Conservation (phyloP, 768 basidiomycete species). For the Agrocybe pediades region DNA sequence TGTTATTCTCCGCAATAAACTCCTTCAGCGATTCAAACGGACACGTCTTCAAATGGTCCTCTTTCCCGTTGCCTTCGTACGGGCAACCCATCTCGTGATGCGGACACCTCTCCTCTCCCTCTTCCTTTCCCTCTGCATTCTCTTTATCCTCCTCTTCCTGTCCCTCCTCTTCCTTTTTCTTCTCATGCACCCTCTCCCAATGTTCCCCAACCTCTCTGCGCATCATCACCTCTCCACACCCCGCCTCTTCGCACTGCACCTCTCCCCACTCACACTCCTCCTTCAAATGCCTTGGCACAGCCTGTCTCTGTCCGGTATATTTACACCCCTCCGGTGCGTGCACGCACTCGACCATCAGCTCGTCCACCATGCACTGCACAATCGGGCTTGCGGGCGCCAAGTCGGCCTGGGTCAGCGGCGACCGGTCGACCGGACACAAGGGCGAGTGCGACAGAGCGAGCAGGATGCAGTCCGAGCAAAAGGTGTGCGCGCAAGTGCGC, state of each 20-base stretch:
- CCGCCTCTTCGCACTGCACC: slow-evolving; percentile 48
- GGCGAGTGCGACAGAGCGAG: slow-evolving; percentile 65
- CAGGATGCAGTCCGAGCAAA: slow-evolving; percentile 82
- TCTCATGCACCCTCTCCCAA: slow-evolving; percentile 20
- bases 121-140: neutral
- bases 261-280: slow-evolving; percentile 61
- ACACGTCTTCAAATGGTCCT: slow-evolving; percentile 33
- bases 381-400: slow-evolving; percentile 72
- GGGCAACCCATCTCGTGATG: slow-evolving; percentile 54
- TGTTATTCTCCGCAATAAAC: slow-evolving; percentile 49
- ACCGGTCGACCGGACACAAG: slow-evolving; percentile 86
- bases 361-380: slow-evolving; percentile 82
- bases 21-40: slow-evolving; percentile 64
- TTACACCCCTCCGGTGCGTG: slow-evolving; percentile 60
- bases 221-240: slow-evolving; percentile 45
- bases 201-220: slow-evolving; percentile 44
- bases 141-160: slow-evolving; percentile 8
- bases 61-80: slow-evolving; percentile 45
- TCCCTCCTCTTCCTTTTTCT: slow-evolving; percentile 2
- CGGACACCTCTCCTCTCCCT: slow-evolving; percentile 23
- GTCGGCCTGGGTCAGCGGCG: slow-evolving; percentile 57
- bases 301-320: slow-evolving; percentile 66
- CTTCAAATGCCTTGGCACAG: slow-evolving; percentile 60
- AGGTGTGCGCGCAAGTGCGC: slow-evolving; percentile 79
- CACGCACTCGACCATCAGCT: slow-evolving; percentile 74